These are phyloP conservation scores for Corymbia calophylla DNA, from an alignment of 441 rosid genomes.

Conservation along the genomic window DNA sequence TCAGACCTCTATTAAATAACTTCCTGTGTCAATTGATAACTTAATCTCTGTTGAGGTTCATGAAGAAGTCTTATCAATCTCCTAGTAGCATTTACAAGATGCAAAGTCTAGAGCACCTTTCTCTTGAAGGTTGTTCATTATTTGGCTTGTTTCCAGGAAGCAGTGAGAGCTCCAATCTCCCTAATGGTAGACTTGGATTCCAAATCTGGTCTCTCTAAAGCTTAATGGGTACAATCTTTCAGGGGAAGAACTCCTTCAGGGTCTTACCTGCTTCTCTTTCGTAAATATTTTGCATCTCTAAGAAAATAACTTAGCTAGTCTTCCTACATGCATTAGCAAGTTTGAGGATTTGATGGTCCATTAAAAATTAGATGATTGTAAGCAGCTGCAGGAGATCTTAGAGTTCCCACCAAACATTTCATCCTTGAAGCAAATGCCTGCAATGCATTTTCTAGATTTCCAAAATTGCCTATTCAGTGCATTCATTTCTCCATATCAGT, in stretches of 20 bases:
- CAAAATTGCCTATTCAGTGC: background rate
- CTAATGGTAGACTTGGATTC: background rate
- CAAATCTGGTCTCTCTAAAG: no score
- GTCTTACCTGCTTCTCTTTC: background rate
- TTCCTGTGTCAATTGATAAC: no score
- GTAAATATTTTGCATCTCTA: background rate
- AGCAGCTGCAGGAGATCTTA: background rate
- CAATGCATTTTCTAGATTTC: background rate
- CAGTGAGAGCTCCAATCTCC: background rate
- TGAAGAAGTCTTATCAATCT: no score
- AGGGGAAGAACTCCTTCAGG: background rate
- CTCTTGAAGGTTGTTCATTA: background rate
- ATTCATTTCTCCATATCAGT: background rate
- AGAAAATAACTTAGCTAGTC: background rate
- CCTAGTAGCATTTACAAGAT: no score
- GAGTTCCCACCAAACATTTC: background rate
- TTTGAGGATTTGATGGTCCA: background rate
- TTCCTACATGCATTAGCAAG: background rate
- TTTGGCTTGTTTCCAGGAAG: background rate
- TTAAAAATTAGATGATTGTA: background rate
- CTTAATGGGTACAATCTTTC: background rate
- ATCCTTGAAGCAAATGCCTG: background rate
- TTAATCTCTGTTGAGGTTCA: no score
- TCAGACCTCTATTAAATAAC: no score
- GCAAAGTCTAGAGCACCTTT: background rate